Evolutionary conservation across 164 flowering plant species (phyloP).

Genomic region (Macadamia tetraphylla): DNA sequence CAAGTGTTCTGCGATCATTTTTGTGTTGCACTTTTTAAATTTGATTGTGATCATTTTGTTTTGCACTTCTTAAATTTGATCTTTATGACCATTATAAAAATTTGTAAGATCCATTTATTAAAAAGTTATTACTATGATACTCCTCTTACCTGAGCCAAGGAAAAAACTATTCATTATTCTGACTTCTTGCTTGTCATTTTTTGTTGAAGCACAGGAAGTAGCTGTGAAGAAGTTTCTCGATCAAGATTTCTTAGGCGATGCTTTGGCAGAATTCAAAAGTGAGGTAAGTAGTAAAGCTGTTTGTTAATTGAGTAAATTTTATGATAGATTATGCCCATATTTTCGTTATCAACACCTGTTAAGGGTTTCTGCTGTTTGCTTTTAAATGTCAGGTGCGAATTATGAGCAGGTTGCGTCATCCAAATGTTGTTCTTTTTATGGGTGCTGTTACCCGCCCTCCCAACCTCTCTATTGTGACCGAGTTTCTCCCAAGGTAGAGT

Average conservation of each 20-base stretch:
- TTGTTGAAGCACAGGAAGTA: constrained; percentile 62
- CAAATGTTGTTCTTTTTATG: constrained; percentile 93
- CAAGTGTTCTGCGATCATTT: no score
- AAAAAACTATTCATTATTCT: background rate
- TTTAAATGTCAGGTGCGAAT: constrained; percentile 63
- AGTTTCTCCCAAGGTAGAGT: constrained; percentile 88
- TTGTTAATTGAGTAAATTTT: background rate
- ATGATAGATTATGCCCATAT: background rate
- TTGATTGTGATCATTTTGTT: no score
- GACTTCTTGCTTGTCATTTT: constrained; percentile 10
- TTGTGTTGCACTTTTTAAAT: no score
- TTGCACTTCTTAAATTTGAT: no score
- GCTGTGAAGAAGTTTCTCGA: constrained; percentile 97
- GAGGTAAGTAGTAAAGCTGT: constrained; percentile 52
- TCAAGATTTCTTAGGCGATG: constrained; percentile 97
- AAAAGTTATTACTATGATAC: background rate
- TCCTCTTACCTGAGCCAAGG: background rate
- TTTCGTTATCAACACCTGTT: background rate
- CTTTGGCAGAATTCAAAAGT: constrained; percentile 88
- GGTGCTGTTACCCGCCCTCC: constrained; percentile 99
- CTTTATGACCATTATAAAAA: no score
- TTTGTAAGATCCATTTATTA: no score
- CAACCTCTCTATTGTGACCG: constrained; percentile 89
- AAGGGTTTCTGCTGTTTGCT: background rate
- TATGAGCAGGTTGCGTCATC: constrained; percentile 96